These are phyloP conservation scores for Backusella liffmaniae DNA, from an alignment of 192 early-diverging fungal genomes.

Conservation along the genomic window DNA sequence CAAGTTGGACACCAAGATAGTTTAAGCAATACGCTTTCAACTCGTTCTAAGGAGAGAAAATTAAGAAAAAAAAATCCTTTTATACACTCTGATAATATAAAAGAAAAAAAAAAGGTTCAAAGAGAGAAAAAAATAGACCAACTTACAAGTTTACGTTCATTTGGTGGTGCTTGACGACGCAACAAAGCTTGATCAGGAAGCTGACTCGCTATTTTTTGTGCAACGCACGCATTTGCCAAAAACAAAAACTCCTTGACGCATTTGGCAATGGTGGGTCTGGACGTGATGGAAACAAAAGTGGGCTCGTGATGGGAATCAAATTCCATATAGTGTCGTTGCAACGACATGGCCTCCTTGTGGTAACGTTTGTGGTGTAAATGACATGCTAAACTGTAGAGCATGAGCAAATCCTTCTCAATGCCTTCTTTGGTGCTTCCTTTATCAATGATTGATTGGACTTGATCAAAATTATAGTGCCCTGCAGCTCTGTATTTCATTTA, in stretches of 20 bases:
- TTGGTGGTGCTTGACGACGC: conserved; percentile 62
- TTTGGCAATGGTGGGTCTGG: not conserved
- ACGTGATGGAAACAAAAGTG: not conserved
- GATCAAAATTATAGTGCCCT: conserved; percentile 70
- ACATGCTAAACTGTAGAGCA: conserved; percentile 59
- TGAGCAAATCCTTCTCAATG: conserved; percentile 17
- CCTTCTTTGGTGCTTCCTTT: conserved; percentile 1
- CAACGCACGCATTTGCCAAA: conserved; percentile 92
- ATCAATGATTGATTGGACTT: conserved; percentile 16
- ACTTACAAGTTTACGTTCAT: not conserved
- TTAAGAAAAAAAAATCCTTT: not conserved
- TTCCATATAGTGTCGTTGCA: conserved; percentile 82
- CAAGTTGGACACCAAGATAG: conserved; percentile 70
- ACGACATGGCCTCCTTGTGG: conserved; percentile 79
- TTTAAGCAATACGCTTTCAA: not conserved
- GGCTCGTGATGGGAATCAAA: conserved; percentile 52
- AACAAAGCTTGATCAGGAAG: conserved; percentile 94
- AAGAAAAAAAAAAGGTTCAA: no score
- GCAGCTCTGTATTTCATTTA: not conserved
- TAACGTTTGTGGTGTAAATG: conserved; percentile 73
- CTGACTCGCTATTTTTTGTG: conserved; percentile 80
- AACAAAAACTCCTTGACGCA: not conserved
- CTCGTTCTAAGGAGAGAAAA: conserved; percentile 13
- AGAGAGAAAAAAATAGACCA: not conserved
- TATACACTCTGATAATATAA: not conserved